Evolutionary conservation across 139 green algal species (phyloP).

Genomic region (Micromonas pusilla): DNA sequence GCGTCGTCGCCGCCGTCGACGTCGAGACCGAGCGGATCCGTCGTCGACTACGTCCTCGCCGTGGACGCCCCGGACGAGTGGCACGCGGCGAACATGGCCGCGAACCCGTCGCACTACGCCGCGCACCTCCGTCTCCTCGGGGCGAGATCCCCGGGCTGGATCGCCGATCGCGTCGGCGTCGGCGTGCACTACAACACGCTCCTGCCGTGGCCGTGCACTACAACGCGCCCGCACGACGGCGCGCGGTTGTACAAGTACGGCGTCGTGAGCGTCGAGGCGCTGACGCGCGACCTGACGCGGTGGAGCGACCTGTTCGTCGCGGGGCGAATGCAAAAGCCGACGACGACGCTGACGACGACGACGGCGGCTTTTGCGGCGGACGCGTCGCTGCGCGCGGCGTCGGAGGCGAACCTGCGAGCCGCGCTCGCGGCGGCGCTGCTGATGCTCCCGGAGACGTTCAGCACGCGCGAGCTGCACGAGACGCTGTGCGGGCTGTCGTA

Average conservation of each 20-base stretch:
- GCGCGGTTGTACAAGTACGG: slow-evolving; percentile 77
- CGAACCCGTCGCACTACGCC: slow-evolving; percentile 67
- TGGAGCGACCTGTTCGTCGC: slow-evolving; percentile 71
- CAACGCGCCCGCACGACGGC: no score
- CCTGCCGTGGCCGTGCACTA: slow-evolving; percentile 44
- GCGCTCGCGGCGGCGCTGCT: slow-evolving; percentile 62
- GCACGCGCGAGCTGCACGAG: slow-evolving; percentile 49
- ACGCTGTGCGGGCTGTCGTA: slow-evolving; percentile 70
- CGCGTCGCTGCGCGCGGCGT: not conserved
- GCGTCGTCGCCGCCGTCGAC: slow-evolving; percentile 74
- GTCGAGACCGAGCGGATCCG: slow-evolving; percentile 45
- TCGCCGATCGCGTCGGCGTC: slow-evolving; percentile 54
- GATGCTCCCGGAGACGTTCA: slow-evolving; percentile 55
- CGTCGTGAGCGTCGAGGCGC: slow-evolving; percentile 45
- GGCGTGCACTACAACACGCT: slow-evolving; percentile 80
- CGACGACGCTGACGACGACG: slow-evolving; percentile 25
- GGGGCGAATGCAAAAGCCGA: slow-evolving; percentile 79
- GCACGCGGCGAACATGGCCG: slow-evolving; percentile 67
- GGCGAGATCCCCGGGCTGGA: slow-evolving; percentile 33
- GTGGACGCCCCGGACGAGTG: slow-evolving; percentile 59
- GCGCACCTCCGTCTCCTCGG: slow-evolving; percentile 44
- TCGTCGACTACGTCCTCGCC: slow-evolving; percentile 78
- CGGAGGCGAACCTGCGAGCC: slow-evolving; percentile 48
- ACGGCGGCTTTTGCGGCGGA: slow-evolving; percentile 3
- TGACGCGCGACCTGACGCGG: slow-evolving; percentile 56